phyloP scores from a whole-genome alignment of 768 basidiomycete species.

The Coprinopsis cinerea region DNA sequence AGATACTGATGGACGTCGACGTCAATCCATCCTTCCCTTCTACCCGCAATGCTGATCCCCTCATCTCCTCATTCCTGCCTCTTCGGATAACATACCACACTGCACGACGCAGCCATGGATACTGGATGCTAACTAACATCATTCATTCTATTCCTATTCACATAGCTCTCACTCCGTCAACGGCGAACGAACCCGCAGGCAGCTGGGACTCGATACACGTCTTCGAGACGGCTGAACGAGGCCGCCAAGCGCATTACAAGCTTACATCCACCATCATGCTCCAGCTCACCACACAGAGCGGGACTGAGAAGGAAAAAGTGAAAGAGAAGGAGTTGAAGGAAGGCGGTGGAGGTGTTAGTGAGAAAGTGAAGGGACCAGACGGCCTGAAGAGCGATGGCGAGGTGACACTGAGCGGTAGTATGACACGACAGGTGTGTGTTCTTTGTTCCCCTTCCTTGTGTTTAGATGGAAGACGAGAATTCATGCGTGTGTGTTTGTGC shows the following conservation, averaged over 20 bases:
- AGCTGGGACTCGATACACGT: conserved; percentile 99
- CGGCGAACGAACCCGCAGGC: conserved; percentile 61
- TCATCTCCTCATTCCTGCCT: too few species aligned
- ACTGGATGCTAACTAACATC: not conserved
- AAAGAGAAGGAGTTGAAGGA: too few species aligned
- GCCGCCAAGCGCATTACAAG: conserved; percentile 92
- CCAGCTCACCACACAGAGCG: conserved; percentile 62
- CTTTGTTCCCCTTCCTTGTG: not conserved
- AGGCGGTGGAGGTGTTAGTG: conserved; percentile 30
- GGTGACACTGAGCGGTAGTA: conserved; percentile 86
- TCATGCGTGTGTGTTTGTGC: conserved; percentile 3
- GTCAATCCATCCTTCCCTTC: too few species aligned
- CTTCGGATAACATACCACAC: too few species aligned
- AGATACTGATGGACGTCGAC: too few species aligned
- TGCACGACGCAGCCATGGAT: not conserved
- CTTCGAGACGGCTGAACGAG: conserved; percentile 90
- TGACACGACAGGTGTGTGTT: conserved; percentile 86
- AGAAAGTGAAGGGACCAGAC: conserved; percentile 32
- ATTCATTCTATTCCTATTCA: not conserved
- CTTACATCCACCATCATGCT: conserved; percentile 97
- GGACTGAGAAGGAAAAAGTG: conserved; percentile 30
- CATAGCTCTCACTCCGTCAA: conserved; percentile 56
- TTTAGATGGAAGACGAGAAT: not conserved
- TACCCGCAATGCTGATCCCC: too few species aligned
- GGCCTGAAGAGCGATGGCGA: conserved; percentile 63